Conservation (phyloP, 306 rosid species). For the Biancaea sappan region DNA sequence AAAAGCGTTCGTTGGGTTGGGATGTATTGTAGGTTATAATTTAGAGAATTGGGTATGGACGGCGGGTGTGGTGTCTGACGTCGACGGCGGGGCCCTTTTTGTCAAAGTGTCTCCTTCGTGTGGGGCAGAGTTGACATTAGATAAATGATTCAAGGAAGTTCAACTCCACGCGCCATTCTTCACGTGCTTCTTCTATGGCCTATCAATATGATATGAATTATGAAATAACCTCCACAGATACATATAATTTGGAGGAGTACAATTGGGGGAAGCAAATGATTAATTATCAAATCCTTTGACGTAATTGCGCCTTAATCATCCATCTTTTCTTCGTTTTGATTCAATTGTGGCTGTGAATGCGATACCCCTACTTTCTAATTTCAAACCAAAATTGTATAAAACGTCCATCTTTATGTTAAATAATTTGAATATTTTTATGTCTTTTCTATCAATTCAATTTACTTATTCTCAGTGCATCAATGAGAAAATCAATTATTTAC, state of each 20-base stretch:
- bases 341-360: conserved; percentile 10
- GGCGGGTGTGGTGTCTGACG: conserved; percentile 34
- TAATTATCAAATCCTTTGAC: conserved; percentile 34
- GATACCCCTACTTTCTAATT: too few species aligned
- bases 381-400: too few species aligned
- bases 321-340: background rate
- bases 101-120: conserved; percentile 44
- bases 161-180: background rate
- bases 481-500: too few species aligned
- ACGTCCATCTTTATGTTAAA: too few species aligned
- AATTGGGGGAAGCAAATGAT: background rate
- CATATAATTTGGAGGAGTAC: background rate
- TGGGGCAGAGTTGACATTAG: conserved; percentile 39
- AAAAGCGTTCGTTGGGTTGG: background rate
- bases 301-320: conserved; percentile 23
- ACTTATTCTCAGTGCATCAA: too few species aligned
- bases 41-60: background rate
- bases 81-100: conserved; percentile 45
- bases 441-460: too few species aligned
- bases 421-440: too few species aligned
- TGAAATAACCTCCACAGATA: background rate
- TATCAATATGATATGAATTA: too few species aligned
- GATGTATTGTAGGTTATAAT: background rate
- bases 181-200: conserved; percentile 7
- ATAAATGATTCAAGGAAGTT: background rate